These are phyloP conservation scores for Phytophthora litchii DNA, from an alignment of 352 stramenopile species.

Conservation along the genomic window DNA sequence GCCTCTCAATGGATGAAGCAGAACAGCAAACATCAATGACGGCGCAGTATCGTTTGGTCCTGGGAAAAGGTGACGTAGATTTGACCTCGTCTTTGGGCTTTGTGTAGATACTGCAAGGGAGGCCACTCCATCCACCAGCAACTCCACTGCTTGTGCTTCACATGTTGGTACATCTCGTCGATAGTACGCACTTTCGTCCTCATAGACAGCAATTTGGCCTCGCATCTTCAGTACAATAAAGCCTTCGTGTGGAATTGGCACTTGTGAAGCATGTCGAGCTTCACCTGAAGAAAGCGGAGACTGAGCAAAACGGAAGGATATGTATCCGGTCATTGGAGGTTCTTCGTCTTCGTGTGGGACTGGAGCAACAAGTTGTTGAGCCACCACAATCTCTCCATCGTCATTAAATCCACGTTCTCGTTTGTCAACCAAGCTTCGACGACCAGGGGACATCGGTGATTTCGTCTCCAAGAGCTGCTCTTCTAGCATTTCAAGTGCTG, in stretches of 20 bases:
- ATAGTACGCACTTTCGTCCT: constrained; percentile 54
- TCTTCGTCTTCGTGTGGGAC: constrained; percentile 25
- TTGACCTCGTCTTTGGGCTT: constrained; percentile 28
- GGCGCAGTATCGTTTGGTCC: constrained; percentile 13
- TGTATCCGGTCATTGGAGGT: constrained; percentile 32
- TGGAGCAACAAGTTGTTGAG: not conserved
- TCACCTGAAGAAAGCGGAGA: constrained; percentile 17
- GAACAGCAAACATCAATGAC: constrained; percentile 27
- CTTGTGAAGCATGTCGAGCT: constrained; percentile 21
- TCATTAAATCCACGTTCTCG: constrained; percentile 17
- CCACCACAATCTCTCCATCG: not conserved
- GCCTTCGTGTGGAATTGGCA: constrained; percentile 24
- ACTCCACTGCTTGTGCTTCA: constrained; percentile 39
- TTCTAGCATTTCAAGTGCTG: constrained; percentile 60
- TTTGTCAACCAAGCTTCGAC: constrained; percentile 30
- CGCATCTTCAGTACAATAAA: constrained; percentile 47
- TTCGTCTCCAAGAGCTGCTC: constrained; percentile 50
- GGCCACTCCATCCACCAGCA: constrained; percentile 28
- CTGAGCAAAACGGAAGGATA: constrained; percentile 23
- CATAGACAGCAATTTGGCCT: constrained; percentile 43
- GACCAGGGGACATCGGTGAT: constrained; percentile 26
- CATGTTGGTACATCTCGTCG: constrained; percentile 23
- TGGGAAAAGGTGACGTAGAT: constrained; percentile 28
- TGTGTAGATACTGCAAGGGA: constrained; percentile 16
- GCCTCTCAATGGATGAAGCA: constrained; percentile 21